Percentiles rank a stretch among this genome's conserved stretches.
Conservation (phyloP, 83 land plant species). For the Diphasiastrum complanatum region DNA sequence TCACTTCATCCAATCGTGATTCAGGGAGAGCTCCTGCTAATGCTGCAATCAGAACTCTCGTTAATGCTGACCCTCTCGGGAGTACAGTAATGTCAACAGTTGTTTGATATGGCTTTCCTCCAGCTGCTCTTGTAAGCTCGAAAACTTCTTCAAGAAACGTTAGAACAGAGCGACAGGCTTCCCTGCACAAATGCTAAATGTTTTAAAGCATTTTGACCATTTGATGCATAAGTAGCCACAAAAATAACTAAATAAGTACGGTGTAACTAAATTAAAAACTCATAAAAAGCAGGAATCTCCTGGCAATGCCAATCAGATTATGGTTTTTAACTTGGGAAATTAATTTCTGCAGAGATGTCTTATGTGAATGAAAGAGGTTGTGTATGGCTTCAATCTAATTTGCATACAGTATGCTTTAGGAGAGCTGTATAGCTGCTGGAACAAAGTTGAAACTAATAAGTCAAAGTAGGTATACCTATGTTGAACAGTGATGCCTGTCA, state of each 20-base stretch:
- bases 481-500: slow-evolving; percentile 87
- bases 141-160: slow-evolving; percentile 75
- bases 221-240: too few relatives aligned
- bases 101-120: slow-evolving; percentile 46
- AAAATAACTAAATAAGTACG: too few relatives aligned
- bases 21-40: slow-evolving; percentile 94
- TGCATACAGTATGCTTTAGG: background rate
- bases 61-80: slow-evolving; percentile 68
- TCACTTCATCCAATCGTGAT: slow-evolving; percentile 76
- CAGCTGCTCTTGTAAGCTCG: slow-evolving; percentile 48
- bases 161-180: slow-evolving; percentile 87
- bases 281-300: too few relatives aligned
- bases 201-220: background rate
- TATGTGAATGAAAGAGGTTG: too few relatives aligned
- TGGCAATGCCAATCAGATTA: too few relatives aligned
- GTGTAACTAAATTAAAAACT: too few relatives aligned
- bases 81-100: slow-evolving; percentile 56
- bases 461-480: slow-evolving; percentile 54
- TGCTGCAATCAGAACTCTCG: slow-evolving; percentile 79
- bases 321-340: too few relatives aligned
- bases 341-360: too few relatives aligned
- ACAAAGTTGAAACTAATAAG: background rate
- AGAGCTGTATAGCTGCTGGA: background rate
- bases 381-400: background rate
- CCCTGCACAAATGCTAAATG: slow-evolving; percentile 43